Conservation (phyloP, 2,329 filamentous ascomycete genomes). For the Ophiostoma ips region DNA sequence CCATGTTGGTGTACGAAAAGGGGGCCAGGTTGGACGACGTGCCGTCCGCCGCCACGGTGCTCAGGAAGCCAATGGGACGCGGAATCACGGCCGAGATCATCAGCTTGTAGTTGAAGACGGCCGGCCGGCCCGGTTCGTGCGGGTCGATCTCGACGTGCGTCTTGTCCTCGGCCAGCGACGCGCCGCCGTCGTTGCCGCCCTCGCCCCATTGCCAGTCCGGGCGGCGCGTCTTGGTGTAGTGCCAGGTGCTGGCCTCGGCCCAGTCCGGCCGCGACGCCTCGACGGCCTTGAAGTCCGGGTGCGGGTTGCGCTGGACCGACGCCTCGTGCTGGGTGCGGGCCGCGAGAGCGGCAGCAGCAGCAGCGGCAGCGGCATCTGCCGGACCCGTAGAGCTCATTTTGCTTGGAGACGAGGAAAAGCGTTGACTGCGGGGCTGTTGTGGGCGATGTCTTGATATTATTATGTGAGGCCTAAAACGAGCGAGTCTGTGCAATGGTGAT, state of each 20-base stretch:
- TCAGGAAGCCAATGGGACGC: conserved; percentile 59
- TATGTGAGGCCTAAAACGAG: not conserved
- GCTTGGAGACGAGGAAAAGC: not conserved
- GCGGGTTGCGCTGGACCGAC: conserved; percentile 46
- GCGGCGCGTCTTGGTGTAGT: conserved; percentile 47
- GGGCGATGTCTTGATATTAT: too few species aligned
- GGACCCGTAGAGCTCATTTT: not conserved
- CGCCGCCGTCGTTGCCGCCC: conserved; percentile 42
- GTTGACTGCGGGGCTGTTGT: not conserved
- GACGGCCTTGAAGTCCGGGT: conserved; percentile 61
- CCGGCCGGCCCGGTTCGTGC: conserved; percentile 52
- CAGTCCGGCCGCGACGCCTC: conserved; percentile 53
- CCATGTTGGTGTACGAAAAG: conserved; percentile 73
- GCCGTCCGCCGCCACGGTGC: conserved; percentile 45
- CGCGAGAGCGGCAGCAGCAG: conserved; percentile 1
- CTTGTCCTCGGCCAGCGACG: conserved; percentile 24
- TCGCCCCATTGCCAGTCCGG: conserved; percentile 52
- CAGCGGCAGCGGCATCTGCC: too few species aligned
- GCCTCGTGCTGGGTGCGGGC: conserved; percentile 12
- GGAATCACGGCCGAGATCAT: conserved; percentile 74
- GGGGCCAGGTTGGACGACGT: conserved; percentile 60
- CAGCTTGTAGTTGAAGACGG: conserved; percentile 76
- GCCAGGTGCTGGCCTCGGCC: conserved; percentile 28
- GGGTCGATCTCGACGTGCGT: conserved; percentile 70
- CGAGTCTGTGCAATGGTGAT: not conserved